Percentiles rank a stretch among this genome's conserved stretches.
Conservation (phyloP, 345 rosid species). For the Physaria fendleri region DNA sequence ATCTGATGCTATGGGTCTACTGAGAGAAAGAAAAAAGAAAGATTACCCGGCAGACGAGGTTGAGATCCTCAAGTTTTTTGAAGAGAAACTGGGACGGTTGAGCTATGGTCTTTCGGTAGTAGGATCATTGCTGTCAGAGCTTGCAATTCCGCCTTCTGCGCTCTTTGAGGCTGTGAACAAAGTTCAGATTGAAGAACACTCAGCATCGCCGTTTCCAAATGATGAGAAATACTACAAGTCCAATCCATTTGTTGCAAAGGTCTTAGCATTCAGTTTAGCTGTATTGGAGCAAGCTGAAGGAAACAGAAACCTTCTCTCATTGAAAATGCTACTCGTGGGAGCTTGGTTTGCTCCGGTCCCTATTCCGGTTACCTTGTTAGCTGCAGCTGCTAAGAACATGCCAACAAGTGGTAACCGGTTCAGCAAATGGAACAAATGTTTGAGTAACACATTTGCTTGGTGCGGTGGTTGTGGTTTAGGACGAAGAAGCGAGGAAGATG, state of each 20-base stretch:
- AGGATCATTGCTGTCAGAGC: conserved; percentile 74
- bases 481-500: conserved; percentile 70
- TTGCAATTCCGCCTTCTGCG: conserved; percentile 57
- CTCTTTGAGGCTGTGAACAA: conserved; percentile 73
- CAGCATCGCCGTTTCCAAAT: conserved; percentile 33
- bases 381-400: conserved; percentile 59
- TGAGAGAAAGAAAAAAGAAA: conserved; percentile 64
- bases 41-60: conserved; percentile 55
- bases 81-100: conserved; percentile 65
- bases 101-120: conserved; percentile 70
- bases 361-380: conserved; percentile 48
- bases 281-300: conserved; percentile 62
- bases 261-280: conserved; percentile 48
- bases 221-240: conserved; percentile 71
- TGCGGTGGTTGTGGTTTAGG: conserved; percentile 66
- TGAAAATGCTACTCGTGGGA: conserved; percentile 74
- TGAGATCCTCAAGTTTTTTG: conserved; percentile 55
- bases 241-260: conserved; percentile 59
- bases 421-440: conserved; percentile 54
- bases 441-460: conserved; percentile 46
- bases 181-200: conserved; percentile 46
- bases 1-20: conserved; percentile 64
- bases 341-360: conserved; percentile 91
- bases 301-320: conserved; percentile 55
- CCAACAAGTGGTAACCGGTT: conserved; percentile 49